phyloP scores from a whole-genome alignment of 1,139 yeast species.

The Debaryomycetaceae sp. region DNA sequence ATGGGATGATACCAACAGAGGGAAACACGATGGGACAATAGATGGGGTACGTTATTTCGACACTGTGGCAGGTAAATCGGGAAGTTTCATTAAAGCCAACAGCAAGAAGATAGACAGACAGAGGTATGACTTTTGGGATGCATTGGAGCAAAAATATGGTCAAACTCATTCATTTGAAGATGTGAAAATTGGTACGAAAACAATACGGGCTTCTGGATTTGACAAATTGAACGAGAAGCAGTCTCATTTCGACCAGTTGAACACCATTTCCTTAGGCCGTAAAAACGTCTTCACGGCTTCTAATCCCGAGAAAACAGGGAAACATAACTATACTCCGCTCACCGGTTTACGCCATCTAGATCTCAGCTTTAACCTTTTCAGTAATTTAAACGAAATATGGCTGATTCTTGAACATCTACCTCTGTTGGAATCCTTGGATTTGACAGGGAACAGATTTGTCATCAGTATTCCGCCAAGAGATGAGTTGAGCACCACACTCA shows the following conservation, averaged over 20 bases:
- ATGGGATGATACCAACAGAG: constrained; percentile 73
- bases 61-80: constrained; percentile 34
- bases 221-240: constrained; percentile 49
- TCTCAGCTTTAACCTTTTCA: constrained; percentile 58
- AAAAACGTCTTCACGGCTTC: constrained; percentile 20
- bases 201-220: constrained; percentile 63
- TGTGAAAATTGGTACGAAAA: constrained; percentile 50
- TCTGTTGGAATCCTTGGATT: constrained; percentile 38
- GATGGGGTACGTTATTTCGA: constrained; percentile 61
- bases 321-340: constrained; percentile 13
- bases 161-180: constrained; percentile 20
- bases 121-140: constrained; percentile 39
- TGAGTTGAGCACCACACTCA: constrained; percentile 11
- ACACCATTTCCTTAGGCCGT: constrained; percentile 49
- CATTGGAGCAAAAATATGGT: constrained; percentile 48
- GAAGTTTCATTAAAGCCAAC: constrained; percentile 61
- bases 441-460: constrained; percentile 62
- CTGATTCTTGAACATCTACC: constrained; percentile 33
- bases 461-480: not conserved
- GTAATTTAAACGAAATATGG: constrained; percentile 35
- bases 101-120: constrained; percentile 24
- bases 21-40: constrained; percentile 76
- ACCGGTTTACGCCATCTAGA: constrained; percentile 45
- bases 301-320: constrained; percentile 7
- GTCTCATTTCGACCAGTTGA: constrained; percentile 41